These are phyloP conservation scores for Lipomyces sp. DNA, from an alignment of 805 yeast genomes.

Conservation along the genomic window DNA sequence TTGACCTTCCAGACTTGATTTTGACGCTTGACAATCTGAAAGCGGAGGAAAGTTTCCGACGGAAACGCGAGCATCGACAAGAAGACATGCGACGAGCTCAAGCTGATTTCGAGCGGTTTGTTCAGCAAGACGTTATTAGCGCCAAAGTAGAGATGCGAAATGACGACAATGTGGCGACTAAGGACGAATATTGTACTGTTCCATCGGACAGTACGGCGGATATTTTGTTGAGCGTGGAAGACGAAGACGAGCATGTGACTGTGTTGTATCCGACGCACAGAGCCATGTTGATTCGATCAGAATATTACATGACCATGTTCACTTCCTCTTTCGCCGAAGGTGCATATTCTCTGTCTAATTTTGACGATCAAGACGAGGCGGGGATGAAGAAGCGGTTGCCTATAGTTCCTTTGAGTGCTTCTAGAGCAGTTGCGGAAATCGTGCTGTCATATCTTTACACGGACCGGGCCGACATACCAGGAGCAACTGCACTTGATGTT, in stretches of 20 bases:
- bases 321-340: conserved; percentile 54
- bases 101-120: conserved; percentile 40
- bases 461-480: conserved; percentile 61
- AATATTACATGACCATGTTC: conserved; percentile 69
- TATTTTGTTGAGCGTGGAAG: conserved; percentile 25
- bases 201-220: conserved; percentile 37
- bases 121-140: conserved; percentile 42
- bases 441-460: conserved; percentile 62
- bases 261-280: conserved; percentile 66
- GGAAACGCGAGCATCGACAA: conserved; percentile 45
- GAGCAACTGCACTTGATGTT: conserved; percentile 58
- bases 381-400: conserved; percentile 28
- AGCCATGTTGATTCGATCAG: conserved; percentile 63
- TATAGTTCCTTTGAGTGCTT: conserved; percentile 44
- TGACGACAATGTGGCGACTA: neutral
- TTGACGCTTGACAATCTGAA: conserved; percentile 46
- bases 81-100: conserved; percentile 45
- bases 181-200: conserved; percentile 1
- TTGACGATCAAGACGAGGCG: conserved; percentile 4
- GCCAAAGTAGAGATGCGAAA: neutral
- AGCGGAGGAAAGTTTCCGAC: conserved; percentile 42
- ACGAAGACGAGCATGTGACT: conserved; percentile 15
- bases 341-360: conserved; percentile 12
- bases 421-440: conserved; percentile 53
- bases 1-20: conserved; percentile 49